Evolutionary conservation across 768 basidiomycete genomes (phyloP), one percentile per base, ranked within the genome.

Genomic region (Terana coerulea): DNA sequence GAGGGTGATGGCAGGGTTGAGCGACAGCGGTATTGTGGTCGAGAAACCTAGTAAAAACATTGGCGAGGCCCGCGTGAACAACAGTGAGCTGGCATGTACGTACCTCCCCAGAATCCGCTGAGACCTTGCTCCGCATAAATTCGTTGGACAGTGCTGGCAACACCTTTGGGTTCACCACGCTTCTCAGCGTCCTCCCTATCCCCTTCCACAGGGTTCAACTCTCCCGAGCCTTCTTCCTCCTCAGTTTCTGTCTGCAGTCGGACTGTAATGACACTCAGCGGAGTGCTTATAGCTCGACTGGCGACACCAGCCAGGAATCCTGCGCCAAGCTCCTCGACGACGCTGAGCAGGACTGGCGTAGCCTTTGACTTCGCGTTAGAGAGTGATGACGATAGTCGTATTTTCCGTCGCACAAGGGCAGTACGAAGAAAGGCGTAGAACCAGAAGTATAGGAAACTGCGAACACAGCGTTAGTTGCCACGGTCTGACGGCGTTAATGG

Each of bases 401-500:
- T 33, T 49, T 49, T 65, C 17, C 74, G 63, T 8, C 69, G 69
- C 1, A 73, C 70, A 5, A 73, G 69, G 11, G 75, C 47, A 6
- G 69, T 69, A 2, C 70, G 72, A 1, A 83, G 69, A 52, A 75
- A 73, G 0, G 81, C 72, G 59, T 82, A 83, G 54, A 76, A 71
- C 53, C 80, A 80, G 55, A 80, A 83, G 58, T 81, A 84, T 48
- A 82, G 68, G 57, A 84, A 83, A 59, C 80, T 81, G 49, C n/a
- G 3, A n/a, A 43, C 8, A 10, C 8, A 45, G 12, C 14, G 5
- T 44, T n/a, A n/a, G n/a, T n/a, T n/a, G n/a, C n/a, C n/a, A n/a
- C n/a, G n/a, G n/a, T 17, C 6, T 9, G 12, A 26, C 34, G 28
- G 26, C 19, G n/a, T 48, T 25, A 30, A 31, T 4, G 21, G 33